These are phyloP conservation scores for Lolium rigidum DNA, from an alignment of 176 grass and related monocot genomes.

Conservation along the genomic window DNA sequence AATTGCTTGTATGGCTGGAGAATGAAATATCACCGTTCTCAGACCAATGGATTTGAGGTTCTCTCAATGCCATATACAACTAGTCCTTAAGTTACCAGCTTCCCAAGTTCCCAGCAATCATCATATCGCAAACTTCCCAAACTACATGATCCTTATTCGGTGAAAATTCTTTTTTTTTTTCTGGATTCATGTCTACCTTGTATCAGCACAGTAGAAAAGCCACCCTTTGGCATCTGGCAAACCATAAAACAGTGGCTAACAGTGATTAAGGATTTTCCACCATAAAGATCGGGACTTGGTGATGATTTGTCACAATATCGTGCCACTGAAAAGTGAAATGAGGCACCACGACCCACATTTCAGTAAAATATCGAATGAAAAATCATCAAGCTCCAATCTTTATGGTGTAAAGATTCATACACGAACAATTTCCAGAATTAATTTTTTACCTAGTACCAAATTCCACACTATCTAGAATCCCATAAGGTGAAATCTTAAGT, in stretches of 20 bases:
- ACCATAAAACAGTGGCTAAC: neutral
- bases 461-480: neutral
- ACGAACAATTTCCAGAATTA: neutral
- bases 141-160: neutral
- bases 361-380: neutral
- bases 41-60: too few relatives aligned
- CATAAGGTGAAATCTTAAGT: neutral
- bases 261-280: neutral
- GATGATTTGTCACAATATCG: neutral
- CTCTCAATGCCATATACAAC: neutral
- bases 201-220: conserved; percentile 6
- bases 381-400: neutral
- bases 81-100: neutral
- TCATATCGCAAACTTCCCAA: neutral
- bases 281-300: neutral
- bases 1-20: neutral
- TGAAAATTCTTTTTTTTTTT: neutral
- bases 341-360: neutral
- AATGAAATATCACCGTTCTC: neutral
- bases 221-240: neutral
- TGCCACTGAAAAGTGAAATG: neutral
- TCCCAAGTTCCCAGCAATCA: neutral
- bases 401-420: neutral
- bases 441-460: neutral
- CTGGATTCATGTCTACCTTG: neutral